These are phyloP conservation scores for Pulveroboletus sp. DNA, from an alignment of 768 basidiomycete genomes.

Conservation along the genomic window DNA sequence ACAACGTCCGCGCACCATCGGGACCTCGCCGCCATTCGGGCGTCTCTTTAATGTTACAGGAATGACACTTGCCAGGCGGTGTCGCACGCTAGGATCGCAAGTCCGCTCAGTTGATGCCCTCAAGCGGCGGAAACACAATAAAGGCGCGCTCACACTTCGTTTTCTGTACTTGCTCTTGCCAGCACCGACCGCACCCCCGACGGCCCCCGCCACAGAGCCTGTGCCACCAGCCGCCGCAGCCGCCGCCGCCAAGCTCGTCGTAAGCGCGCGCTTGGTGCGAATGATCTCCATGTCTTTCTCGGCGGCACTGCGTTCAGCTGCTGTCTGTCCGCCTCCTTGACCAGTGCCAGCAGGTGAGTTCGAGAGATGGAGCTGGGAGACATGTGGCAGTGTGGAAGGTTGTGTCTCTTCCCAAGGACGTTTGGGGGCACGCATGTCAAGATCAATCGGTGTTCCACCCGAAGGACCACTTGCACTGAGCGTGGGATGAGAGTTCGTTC, in stretches of 20 bases:
- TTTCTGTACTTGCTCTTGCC: conserved; percentile 79
- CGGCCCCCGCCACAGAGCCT: conserved; percentile 31
- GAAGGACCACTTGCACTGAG: conserved; percentile 19
- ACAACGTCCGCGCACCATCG: conserved; percentile 77
- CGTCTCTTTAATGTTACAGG: conserved; percentile 81
- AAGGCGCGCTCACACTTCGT: conserved; percentile 61
- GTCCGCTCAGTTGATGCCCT: conserved; percentile 15
- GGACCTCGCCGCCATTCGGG: conserved; percentile 87
- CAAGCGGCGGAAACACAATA: neutral
- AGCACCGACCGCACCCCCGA: conserved; percentile 19
- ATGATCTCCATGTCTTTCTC: conserved; percentile 86
- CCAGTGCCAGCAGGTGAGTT: conserved; percentile 8
- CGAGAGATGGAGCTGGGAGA: conserved; percentile 24
- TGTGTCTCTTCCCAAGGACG: conserved; percentile 71
- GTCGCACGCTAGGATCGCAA: conserved; percentile 62
- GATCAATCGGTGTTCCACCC: conserved; percentile 20
- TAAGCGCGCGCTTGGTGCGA: conserved; percentile 70
- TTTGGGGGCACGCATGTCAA: conserved; percentile 55
- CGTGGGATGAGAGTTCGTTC: conserved; percentile 29
- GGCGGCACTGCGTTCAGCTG: conserved; percentile 55
- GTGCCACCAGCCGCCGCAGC: conserved; percentile 34
- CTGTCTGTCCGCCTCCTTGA: conserved; percentile 21
- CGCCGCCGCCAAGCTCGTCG: conserved; percentile 54
- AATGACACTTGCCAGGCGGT: conserved; percentile 83
- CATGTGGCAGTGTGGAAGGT: conserved; percentile 15